Base-by-base conservation (phyloP, 1,284 basidiomycete genomes). In the Exobasidium rhododendri region DNA sequence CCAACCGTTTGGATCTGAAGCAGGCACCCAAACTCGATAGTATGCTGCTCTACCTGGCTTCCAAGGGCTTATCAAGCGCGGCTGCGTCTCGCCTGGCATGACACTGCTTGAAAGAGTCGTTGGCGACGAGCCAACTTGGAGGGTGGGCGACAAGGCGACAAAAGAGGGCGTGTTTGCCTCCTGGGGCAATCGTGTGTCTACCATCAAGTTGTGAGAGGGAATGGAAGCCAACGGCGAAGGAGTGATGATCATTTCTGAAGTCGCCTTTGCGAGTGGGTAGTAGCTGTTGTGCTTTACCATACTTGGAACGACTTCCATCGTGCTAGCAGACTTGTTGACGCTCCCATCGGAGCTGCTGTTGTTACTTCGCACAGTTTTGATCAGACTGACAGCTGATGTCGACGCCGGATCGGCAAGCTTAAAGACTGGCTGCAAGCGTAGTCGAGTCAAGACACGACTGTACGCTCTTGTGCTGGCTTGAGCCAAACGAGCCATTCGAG, bases 21-120 rank as follows among this genome's bases (percentile, higher is more conserved):
- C 61, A 0, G 75, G 76, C 7, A 82, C 79, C 82, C 82, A 83
- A 3, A 78, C 79, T 2, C 78, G 73, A 58, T 81, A 76, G n/a
- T 68, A 55, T 1, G 80, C 75, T 2, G 80, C 81, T 28, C 81
- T 67, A 0, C 80, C 81, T 0, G 69, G 60, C 63, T 75, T 77
- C 67, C 69, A 76, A 22, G 74, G 76, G n/a, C 62, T 64, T 6
- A 56, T 29, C 14, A 71, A 22, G 3, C 24, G 17, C 13, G 24
- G 47, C 6, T 10, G 14, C 3, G 44, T 45, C 44, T n/a, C 44
- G 24, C 3, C 24, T 45, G 17, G n/a, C 4, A 26, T 17, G 13
- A 28, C 13, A 24, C 20, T 24, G 13, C n/a, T 26, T 20, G 47
- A 50, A 7, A 13, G 14, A 24, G 47, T 50, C 22, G 24, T 24